These are phyloP conservation scores for Solanum pinnatisectum DNA, from an alignment of 257 asterid genomes.

Conservation along the genomic window DNA sequence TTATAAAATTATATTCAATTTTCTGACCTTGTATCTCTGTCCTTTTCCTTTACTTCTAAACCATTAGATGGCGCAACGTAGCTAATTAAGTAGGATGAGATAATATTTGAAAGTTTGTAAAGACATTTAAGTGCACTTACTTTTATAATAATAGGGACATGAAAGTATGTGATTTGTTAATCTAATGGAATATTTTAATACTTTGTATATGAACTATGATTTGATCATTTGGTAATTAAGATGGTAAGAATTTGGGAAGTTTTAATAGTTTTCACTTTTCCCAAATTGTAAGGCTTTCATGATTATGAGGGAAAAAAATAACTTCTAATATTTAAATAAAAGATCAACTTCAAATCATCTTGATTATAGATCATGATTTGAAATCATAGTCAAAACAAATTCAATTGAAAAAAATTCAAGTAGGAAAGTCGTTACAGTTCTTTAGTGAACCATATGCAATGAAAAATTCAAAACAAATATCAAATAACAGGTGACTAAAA, in stretches of 20 bases:
- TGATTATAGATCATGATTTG: too few species aligned
- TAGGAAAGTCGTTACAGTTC: neutral
- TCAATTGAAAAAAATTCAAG: too few species aligned
- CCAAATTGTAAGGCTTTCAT: neutral
- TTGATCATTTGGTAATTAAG: neutral
- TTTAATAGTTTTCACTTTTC: neutral
- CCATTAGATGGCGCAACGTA: neutral
- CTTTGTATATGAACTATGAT: neutral
- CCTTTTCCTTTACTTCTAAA: neutral
- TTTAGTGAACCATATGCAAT: too few species aligned
- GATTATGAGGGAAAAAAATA: rapidly evolving
- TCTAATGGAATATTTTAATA: neutral
- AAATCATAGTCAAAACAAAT: neutral
- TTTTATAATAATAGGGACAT: neutral
- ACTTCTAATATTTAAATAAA: neutral
- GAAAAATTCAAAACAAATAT: too few species aligned
- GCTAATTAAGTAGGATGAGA: neutral
- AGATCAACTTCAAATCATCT: neutral
- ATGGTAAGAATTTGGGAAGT: neutral
- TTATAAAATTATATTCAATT: too few species aligned
- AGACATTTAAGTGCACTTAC: neutral
- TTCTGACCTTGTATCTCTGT: neutral
- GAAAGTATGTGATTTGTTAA: neutral
- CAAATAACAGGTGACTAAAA: neutral
- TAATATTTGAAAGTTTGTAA: neutral